A percentile compares a stretch with the other conserved stretches of the same genome.
phyloP scores from a whole-genome alignment of 768 basidiomycete genomes.

The Russula sp. region DNA sequence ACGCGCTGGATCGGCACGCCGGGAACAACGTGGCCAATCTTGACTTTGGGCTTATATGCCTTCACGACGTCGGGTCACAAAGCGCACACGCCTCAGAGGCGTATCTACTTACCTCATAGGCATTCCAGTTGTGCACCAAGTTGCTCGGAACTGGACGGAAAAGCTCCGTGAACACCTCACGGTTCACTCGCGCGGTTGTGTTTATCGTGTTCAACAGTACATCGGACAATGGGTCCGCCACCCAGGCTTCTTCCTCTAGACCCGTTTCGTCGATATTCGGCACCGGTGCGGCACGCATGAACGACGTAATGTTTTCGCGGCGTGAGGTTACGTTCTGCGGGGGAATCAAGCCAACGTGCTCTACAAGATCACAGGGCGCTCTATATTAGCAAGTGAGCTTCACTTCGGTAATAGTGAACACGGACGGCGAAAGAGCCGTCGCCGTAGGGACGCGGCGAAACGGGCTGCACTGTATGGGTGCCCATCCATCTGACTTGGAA shows the following conservation, averaged over 20 bases:
- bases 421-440: slow-evolving; percentile 74
- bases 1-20: slow-evolving; percentile 58
- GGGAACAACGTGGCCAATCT: slow-evolving; percentile 75
- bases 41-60: slow-evolving; percentile 68
- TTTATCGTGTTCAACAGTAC: slow-evolving; percentile 52
- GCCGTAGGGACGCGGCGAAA: slow-evolving; percentile 78
- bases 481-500: slow-evolving; percentile 75
- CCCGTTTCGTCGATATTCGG: slow-evolving; percentile 61
- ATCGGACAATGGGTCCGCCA: slow-evolving; percentile 75
- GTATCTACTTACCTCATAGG: slow-evolving; percentile 52
- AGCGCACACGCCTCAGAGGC: background rate
- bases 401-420: background rate
- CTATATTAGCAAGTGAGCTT: slow-evolving; percentile 7
- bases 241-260: slow-evolving; percentile 50
- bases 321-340: slow-evolving; percentile 52
- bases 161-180: slow-evolving; percentile 78
- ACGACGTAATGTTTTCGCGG: slow-evolving; percentile 38
- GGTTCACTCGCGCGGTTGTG: slow-evolving; percentile 68
- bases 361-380: slow-evolving; percentile 31
- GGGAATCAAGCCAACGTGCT: slow-evolving; percentile 79
- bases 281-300: slow-evolving; percentile 75
- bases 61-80: slow-evolving; percentile 24
- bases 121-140: slow-evolving; percentile 66
- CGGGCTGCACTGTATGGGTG: slow-evolving; percentile 60
- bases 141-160: slow-evolving; percentile 87